Base-by-base conservation (phyloP, 441 rosid genomes). In the Erysimum cheiri region DNA sequence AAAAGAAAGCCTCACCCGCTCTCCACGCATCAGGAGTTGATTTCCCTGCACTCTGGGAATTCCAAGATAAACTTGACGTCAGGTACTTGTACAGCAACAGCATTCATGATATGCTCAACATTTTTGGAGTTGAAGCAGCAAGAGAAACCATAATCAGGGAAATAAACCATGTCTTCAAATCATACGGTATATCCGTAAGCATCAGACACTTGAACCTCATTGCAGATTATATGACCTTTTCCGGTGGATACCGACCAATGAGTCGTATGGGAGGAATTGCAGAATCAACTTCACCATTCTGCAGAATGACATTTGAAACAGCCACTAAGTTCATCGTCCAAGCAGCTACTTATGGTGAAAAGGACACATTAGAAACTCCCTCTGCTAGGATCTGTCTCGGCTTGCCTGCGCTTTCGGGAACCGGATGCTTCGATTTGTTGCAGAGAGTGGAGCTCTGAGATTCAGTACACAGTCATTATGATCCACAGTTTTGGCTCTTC, bases 361-460 rank as follows among this genome's bases (percentile, higher is more conserved):
- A 69, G 0, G 98, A 96, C 72, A 67, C 80, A 62, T 71, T 96
- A 74, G 97, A 91, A 67, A 83, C 96, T 0, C 98, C 97, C 4
- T 93, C 98, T 4, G 90, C 97, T 41, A 85, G 97, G 79, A 84
- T 93, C 35, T 93, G 97, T 80, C 91, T 96, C 0, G 99, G 99
- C 58, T 75, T 93, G 81, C 99, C 98, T 0, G 89, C 90, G 17
- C 88, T 87, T 75, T 80, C 88, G 85, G 99, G 97, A 19, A 96
- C 99, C 2, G 98, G 99, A 9, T 87, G 89, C 65, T 96, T 93
- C 15, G 98, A 85, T 77, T 78, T 96, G 81, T 65, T 91, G 86
- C 98, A 96, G 76, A 85, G 81, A 57, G 47, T 91, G 35, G 91
- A 89, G 7, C 72, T 81, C 56, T 90, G 74, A 88, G 59, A 32